Evolutionary conservation across 208 protist species (phyloP).

Genomic region (Zelonia costaricensis): DNA sequence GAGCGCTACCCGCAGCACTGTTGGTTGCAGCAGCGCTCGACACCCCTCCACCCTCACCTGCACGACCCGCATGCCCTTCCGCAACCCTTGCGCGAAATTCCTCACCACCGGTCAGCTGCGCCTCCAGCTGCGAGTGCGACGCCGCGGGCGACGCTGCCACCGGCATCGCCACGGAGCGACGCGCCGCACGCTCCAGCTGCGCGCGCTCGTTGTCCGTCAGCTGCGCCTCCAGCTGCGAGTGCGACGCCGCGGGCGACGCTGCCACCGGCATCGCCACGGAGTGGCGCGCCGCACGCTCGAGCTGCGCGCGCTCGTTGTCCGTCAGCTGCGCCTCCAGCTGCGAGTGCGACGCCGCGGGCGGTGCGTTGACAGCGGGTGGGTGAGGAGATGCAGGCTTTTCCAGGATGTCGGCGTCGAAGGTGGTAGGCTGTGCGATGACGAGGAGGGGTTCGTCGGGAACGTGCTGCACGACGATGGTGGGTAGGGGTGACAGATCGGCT

Average conservation of each 20-base stretch:
- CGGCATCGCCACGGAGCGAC: not conserved
- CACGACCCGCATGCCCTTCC: too few relatives aligned
- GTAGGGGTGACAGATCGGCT: too few relatives aligned
- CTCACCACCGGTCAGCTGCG: too few relatives aligned
- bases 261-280: not conserved
- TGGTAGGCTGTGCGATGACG: too few relatives aligned
- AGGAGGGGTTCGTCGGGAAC: too few relatives aligned
- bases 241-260: not conserved
- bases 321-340: slow-evolving; percentile 2
- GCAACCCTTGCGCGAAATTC: too few relatives aligned
- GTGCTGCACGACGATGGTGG: too few relatives aligned
- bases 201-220: not conserved
- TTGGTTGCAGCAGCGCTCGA: too few relatives aligned
- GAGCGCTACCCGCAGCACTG: too few relatives aligned
- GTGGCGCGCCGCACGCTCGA: not conserved
- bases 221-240: slow-evolving; percentile 3
- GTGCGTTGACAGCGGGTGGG: not conserved
- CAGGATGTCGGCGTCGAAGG: too few relatives aligned
- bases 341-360: not conserved
- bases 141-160: not conserved
- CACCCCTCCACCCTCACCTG: too few relatives aligned
- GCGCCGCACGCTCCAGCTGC: not conserved
- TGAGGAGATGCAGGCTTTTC: too few relatives aligned
- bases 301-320: slow-evolving; percentile 5
- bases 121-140: slow-evolving; percentile 1